Percentiles rank a stretch among this genome's conserved stretches.
These are phyloP conservation scores for Cicer bijugum DNA, from an alignment of 306 rosid species.

Conservation along the genomic window DNA sequence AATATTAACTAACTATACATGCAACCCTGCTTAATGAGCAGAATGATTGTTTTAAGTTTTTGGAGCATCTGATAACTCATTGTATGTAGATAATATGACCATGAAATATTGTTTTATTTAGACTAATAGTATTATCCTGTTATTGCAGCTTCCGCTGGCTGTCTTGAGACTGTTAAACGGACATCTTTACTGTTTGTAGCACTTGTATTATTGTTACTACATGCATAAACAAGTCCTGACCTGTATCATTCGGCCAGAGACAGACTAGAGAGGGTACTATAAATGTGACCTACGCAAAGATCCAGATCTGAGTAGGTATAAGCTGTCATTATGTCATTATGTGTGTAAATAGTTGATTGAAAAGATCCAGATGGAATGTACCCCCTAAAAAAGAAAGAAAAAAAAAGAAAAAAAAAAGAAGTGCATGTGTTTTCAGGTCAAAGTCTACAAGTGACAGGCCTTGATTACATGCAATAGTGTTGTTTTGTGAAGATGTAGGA, in stretches of 20 bases:
- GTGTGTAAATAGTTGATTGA: slow-evolving; percentile 79
- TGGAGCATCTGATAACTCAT: not conserved
- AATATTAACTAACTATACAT: not conserved
- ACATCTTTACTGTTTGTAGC: slow-evolving; percentile 49
- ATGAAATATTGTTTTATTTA: not conserved
- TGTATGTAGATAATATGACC: not conserved
- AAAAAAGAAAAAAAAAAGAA: not conserved
- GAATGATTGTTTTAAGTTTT: not conserved
- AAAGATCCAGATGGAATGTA: slow-evolving; percentile 43
- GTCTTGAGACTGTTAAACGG: slow-evolving; percentile 46
- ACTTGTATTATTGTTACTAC: slow-evolving; percentile 43
- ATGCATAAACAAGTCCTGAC: slow-evolving; percentile 52
- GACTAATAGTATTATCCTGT: slow-evolving; percentile 18
- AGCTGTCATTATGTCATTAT: slow-evolving; percentile 54
- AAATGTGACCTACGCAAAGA: slow-evolving; percentile 59
- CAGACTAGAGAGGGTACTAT: slow-evolving; percentile 49
- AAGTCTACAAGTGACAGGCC: slow-evolving; percentile 88
- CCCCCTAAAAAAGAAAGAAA: too few species aligned
- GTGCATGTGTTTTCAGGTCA: slow-evolving; percentile 72
- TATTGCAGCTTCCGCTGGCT: slow-evolving; percentile 69
- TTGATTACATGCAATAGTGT: slow-evolving; percentile 55
- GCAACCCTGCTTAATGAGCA: not conserved
- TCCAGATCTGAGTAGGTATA: slow-evolving; percentile 50
- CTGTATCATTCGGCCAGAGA: slow-evolving; percentile 44
- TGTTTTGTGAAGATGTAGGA: slow-evolving; percentile 60